Evolutionary conservation across 176 grass and related monocot genomes (phyloP).

Genomic region (Juncus inflexus): DNA sequence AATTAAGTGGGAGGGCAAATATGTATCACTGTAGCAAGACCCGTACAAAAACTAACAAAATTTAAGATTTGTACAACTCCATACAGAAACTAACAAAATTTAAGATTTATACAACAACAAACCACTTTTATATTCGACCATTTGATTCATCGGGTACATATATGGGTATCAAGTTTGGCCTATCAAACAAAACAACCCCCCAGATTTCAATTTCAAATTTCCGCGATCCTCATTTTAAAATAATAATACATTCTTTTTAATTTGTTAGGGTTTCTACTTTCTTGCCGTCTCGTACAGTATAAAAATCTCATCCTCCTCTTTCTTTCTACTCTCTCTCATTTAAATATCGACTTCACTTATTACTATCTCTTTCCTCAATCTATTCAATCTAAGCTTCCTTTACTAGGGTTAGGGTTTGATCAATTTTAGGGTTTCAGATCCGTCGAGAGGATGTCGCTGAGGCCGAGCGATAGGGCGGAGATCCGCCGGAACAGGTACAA

Average conservation of each 20-base stretch:
- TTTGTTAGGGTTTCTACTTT: slow-evolving; percentile 10
- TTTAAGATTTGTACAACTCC: too few relatives aligned
- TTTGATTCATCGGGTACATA: background rate
- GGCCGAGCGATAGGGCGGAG: slow-evolving; percentile 63
- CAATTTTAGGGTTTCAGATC: slow-evolving; percentile 33
- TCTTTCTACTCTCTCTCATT: background rate
- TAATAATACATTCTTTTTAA: background rate
- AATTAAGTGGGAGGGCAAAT: too few relatives aligned
- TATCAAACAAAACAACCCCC: too few relatives aligned
- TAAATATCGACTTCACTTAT: background rate
- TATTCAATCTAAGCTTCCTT: background rate
- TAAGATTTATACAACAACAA: too few relatives aligned
- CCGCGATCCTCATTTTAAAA: too few relatives aligned
- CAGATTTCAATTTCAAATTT: too few relatives aligned
- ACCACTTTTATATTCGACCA: too few relatives aligned
- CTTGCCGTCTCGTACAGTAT: slow-evolving; percentile 26
- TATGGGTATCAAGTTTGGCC: background rate
- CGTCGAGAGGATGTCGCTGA: slow-evolving; percentile 54
- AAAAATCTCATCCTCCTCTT: slow-evolving; percentile 33
- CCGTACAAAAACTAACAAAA: too few relatives aligned
- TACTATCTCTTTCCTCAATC: background rate
- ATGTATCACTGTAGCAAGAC: too few relatives aligned
- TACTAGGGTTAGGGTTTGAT: slow-evolving; percentile 30
- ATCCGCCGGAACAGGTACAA: slow-evolving; percentile 63
- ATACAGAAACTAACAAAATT: too few relatives aligned